These are phyloP conservation scores for Kwoniella mangroviensis DNA, from an alignment of 768 basidiomycete species.

Conservation along the genomic window DNA sequence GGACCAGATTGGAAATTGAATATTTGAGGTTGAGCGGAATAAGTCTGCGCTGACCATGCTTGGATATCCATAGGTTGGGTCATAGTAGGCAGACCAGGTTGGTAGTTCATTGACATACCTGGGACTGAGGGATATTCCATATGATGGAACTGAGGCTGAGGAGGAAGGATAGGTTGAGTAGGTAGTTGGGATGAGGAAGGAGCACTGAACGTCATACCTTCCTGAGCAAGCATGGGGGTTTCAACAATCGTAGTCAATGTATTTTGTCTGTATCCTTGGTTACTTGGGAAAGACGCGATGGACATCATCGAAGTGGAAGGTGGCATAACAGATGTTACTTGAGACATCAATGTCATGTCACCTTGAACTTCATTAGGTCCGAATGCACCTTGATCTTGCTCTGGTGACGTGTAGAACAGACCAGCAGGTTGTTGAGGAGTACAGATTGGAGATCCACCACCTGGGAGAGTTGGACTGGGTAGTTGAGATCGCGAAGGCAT, in stretches of 20 bases:
- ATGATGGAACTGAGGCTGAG: constrained; percentile 32
- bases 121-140: constrained; percentile 34
- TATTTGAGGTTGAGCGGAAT: constrained; percentile 22
- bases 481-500: constrained; percentile 27
- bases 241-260: constrained; percentile 33
- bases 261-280: constrained; percentile 22
- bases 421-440: constrained; percentile 32
- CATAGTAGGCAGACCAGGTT: constrained; percentile 12
- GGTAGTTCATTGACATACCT: constrained; percentile 29
- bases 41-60: constrained; percentile 36
- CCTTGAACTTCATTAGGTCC: constrained; percentile 18
- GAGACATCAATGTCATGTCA: constrained; percentile 28
- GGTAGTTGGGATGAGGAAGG: constrained; percentile 21
- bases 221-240: constrained; percentile 23
- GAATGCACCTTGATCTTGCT: constrained; percentile 30
- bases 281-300: constrained; percentile 27
- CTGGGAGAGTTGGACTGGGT: constrained; percentile 29
- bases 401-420: constrained; percentile 34
- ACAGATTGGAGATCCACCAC: constrained; percentile 35
- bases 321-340: constrained; percentile 25
- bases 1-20: constrained; percentile 21
- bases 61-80: constrained; percentile 28
- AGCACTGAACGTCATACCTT: constrained; percentile 23
- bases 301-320: constrained; percentile 30
- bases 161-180: constrained; percentile 21